phyloP scores from a whole-genome alignment of 2,329 filamentous ascomycete species.

The Fusarium siculi region DNA sequence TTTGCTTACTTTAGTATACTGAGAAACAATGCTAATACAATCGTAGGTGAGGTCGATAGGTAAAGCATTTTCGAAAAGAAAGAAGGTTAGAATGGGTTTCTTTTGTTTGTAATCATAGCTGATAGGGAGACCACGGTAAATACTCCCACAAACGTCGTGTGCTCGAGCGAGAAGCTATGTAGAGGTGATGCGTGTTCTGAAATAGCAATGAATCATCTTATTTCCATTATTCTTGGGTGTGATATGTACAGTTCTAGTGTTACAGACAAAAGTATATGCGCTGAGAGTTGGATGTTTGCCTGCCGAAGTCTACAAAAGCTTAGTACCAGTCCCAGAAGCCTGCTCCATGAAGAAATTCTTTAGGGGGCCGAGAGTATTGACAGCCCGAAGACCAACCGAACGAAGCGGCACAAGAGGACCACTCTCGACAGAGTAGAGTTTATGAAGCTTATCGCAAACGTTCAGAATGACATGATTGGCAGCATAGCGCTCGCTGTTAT shows the following conservation, averaged over 20 bases:
- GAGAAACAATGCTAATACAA: constrained; percentile 51
- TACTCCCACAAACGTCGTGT: constrained; percentile 49
- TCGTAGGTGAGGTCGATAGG: constrained; percentile 70
- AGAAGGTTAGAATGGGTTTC: constrained; percentile 48
- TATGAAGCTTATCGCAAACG: constrained; percentile 90
- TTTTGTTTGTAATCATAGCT: constrained; percentile 56
- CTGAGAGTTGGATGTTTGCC: not conserved
- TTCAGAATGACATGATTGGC: constrained; percentile 83
- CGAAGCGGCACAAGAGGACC: constrained; percentile 84
- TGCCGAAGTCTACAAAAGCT: constrained; percentile 49
- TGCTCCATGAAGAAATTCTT: constrained; percentile 90
- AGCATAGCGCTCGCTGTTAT: constrained; percentile 82
- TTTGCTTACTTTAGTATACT: constrained; percentile 14
- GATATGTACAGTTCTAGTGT: constrained; percentile 27
- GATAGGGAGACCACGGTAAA: constrained; percentile 51
- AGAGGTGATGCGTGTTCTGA: constrained; percentile 39
- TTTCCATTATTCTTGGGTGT: constrained; percentile 17
- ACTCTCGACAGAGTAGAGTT: constrained; percentile 83
- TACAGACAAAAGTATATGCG: constrained; percentile 28
- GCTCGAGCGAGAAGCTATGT: constrained; percentile 43
- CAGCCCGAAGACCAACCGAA: constrained; percentile 78
- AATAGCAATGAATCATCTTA: constrained; percentile 42
- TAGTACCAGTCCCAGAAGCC: constrained; percentile 66
- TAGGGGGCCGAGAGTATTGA: constrained; percentile 78
- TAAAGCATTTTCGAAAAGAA: constrained; percentile 52